A percentile compares a stretch with the other conserved stretches of the same genome.
Conservation (phyloP, 1,139 yeast species). For the Tardiomyces blankii region DNA sequence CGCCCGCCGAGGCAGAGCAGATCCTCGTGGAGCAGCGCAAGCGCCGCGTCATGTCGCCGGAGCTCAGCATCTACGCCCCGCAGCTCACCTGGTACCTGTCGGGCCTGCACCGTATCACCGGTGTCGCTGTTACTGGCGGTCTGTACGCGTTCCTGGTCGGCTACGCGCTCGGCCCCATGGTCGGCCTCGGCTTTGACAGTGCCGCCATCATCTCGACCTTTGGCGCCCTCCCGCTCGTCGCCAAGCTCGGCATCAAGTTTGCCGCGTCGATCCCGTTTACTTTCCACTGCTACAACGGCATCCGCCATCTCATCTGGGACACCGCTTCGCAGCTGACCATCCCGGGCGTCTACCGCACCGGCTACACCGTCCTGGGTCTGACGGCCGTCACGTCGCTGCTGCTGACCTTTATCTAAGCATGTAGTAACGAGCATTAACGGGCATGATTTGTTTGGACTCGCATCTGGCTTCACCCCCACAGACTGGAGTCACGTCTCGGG, state of each 20-base stretch:
- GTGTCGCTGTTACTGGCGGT: slow-evolving; percentile 65
- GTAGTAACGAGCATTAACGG: no score
- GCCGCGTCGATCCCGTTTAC: slow-evolving; percentile 73
- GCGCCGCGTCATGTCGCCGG: slow-evolving; percentile 87
- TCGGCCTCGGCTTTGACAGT: slow-evolving; percentile 51
- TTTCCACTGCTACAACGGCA: slow-evolving; percentile 75
- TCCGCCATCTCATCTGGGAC: slow-evolving; percentile 94
- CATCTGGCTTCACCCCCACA: no score
- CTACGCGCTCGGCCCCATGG: slow-evolving; percentile 58
- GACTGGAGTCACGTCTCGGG: no score
- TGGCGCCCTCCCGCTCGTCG: slow-evolving; percentile 45
- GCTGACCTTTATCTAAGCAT: slow-evolving; percentile 24
- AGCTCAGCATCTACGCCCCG: slow-evolving; percentile 78
- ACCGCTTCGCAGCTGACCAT: slow-evolving; percentile 64
- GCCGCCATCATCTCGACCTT: slow-evolving; percentile 40
- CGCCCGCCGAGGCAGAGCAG: slow-evolving; percentile 53
- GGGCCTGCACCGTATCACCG: slow-evolving; percentile 76
- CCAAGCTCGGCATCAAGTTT: slow-evolving; percentile 57
- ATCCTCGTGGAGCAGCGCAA: slow-evolving; percentile 73
- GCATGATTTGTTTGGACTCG: no score
- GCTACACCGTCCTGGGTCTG: slow-evolving; percentile 69
- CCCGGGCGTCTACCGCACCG: slow-evolving; percentile 87
- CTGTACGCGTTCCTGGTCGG: slow-evolving; percentile 66
- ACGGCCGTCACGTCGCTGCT: slow-evolving; percentile 53
- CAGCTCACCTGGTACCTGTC: slow-evolving; percentile 81